Percentiles rank a stretch among this genome's conserved stretches.
These are phyloP conservation scores for Serendipita sp. DNA, from an alignment of 768 basidiomycete genomes.

Conservation along the genomic window DNA sequence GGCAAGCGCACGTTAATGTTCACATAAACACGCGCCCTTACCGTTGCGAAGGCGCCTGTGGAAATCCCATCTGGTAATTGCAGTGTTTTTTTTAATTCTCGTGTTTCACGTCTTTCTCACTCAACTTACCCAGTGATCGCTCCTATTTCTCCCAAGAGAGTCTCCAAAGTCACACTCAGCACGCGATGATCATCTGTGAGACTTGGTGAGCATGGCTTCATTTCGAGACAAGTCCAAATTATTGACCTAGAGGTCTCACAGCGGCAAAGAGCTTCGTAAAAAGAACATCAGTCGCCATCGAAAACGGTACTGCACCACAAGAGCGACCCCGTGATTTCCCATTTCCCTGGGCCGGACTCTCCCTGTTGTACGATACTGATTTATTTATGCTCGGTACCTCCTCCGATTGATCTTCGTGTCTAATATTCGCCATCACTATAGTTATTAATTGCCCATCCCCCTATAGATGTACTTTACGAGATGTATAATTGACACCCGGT, in stretches of 20 bases:
- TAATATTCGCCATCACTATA: too few species aligned
- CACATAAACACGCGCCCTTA: constrained; percentile 3
- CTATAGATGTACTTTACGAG: too few species aligned
- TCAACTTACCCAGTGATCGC: neutral
- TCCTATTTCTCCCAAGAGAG: constrained; percentile 2
- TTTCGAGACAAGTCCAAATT: neutral
- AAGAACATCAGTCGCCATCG: constrained; percentile 4
- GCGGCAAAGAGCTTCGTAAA: constrained; percentile 2
- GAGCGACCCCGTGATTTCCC: neutral
- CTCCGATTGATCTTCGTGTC: too few species aligned
- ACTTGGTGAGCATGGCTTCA: neutral
- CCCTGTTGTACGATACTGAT: too few species aligned
- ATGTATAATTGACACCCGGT: too few species aligned
- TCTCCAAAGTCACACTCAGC: constrained; percentile 2
- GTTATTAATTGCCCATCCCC: too few species aligned
- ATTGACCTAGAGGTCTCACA: neutral
- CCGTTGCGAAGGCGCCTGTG: neutral
- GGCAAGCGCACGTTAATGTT: constrained; percentile 4
- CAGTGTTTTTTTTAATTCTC: neutral
- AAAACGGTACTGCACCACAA: constrained; percentile 1
- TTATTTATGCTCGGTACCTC: too few species aligned
- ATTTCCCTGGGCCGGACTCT: too few species aligned
- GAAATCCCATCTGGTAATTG: neutral
- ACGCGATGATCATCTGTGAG: constrained; percentile 2
- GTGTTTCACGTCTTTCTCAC: neutral